Conservation (phyloP, 371 early-diverging fungal species). For the Rhizopus delemar region DNA sequence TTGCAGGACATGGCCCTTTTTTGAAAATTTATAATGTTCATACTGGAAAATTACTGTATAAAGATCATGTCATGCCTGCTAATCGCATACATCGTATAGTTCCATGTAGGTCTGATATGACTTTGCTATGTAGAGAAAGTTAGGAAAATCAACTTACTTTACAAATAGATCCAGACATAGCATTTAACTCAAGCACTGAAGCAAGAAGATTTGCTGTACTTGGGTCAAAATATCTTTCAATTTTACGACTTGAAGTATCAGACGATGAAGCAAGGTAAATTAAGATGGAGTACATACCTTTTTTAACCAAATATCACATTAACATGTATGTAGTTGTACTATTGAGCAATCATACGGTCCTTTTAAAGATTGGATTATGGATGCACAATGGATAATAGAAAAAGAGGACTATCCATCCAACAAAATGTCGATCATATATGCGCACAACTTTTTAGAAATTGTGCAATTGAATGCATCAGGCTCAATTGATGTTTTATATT, state of each 20-base stretch:
- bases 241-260: conserved; percentile 20
- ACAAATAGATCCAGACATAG: conserved; percentile 16
- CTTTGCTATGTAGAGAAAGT: neutral
- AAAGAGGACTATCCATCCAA: conserved; percentile 5
- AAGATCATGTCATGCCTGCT: conserved; percentile 40
- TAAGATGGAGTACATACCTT: neutral
- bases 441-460: conserved; percentile 74
- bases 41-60: conserved; percentile 40
- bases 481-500: conserved; percentile 24
- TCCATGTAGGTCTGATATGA: conserved; percentile 39
- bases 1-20: conserved; percentile 65
- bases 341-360: conserved; percentile 28
- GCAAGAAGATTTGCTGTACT: conserved; percentile 30
- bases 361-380: conserved; percentile 72
- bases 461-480: conserved; percentile 29
- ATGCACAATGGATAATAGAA: conserved; percentile 63
- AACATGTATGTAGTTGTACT: conserved; percentile 13
- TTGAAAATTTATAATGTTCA: conserved; percentile 57
- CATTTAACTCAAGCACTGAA: conserved; percentile 6
- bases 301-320: no score
- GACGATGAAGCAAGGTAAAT: conserved; percentile 18
- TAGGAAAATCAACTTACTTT: neutral
- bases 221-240: conserved; percentile 49
- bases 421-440: conserved; percentile 66
- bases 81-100: conserved; percentile 63